phyloP scores from a whole-genome alignment of 495 filamentous ascomycete genomes.

The Penicillium alfredii region DNA sequence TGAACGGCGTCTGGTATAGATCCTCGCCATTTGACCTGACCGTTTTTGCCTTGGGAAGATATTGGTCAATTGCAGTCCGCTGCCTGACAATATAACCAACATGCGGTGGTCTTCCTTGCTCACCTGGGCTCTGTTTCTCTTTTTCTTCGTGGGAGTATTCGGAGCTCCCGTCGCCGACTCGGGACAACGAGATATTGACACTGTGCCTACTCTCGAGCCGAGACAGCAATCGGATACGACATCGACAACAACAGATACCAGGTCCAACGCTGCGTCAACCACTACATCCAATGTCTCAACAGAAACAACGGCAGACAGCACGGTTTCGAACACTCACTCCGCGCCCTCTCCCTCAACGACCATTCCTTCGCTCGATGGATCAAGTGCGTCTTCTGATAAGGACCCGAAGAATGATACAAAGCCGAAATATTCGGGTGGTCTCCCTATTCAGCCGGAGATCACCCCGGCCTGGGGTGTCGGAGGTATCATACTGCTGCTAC shows the following conservation, averaged over 20 bases:
- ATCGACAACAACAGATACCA: slow-evolving; percentile 9
- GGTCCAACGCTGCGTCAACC: neutral
- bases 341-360: slow-evolving; percentile 13
- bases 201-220: slow-evolving; percentile 2
- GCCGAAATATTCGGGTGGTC: slow-evolving; percentile 23
- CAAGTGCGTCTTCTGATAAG: slow-evolving; percentile 4
- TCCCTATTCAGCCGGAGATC: slow-evolving; percentile 68
- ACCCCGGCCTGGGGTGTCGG: slow-evolving; percentile 76
- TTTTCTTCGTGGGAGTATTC: slow-evolving; percentile 8
- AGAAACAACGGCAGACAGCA: slow-evolving; percentile 11
- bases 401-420: slow-evolving; percentile 14
- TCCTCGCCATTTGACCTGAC: neutral
- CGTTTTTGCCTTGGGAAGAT: neutral
- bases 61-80: neutral
- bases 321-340: slow-evolving; percentile 14
- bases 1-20: neutral
- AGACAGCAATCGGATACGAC: slow-evolving; percentile 7
- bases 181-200: slow-evolving; percentile 4
- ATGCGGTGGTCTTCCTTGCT: slow-evolving; percentile 19
- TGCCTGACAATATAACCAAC: neutral
- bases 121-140: slow-evolving; percentile 6
- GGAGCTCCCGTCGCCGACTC: slow-evolving; percentile 12
- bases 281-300: slow-evolving; percentile 11
- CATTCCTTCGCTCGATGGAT: slow-evolving; percentile 16
- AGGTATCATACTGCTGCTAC: slow-evolving; percentile 67